Percentiles rank a stretch among this genome's conserved stretches.
phyloP scores from a whole-genome alignment of 345 rosid genomes.

The Salix exigua region DNA sequence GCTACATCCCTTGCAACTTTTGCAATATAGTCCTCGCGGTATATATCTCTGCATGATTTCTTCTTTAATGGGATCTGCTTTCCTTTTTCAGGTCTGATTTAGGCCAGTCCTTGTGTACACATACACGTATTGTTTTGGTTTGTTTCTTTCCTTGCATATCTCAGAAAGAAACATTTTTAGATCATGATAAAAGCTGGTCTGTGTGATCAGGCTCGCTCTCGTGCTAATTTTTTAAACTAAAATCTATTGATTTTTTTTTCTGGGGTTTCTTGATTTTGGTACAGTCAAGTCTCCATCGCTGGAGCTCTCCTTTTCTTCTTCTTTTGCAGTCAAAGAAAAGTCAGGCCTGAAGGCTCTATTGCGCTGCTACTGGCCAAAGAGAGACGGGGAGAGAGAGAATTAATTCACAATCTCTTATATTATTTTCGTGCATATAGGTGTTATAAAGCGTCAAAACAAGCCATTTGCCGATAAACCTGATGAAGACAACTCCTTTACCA shows the following conservation, averaged over 20 bases:
- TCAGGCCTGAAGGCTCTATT: conserved; percentile 22
- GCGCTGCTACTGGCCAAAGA: conserved; percentile 16
- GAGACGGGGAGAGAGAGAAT: conserved; percentile 5
- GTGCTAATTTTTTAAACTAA: conserved; percentile 5
- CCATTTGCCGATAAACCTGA: conserved; percentile 20
- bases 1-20: conserved; percentile 99
- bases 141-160: conserved; percentile 10
- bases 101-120: background rate
- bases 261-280: conserved; percentile 27
- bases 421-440: conserved; percentile 1
- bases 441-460: conserved; percentile 23
- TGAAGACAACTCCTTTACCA: conserved; percentile 29
- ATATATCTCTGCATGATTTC: conserved; percentile 14
- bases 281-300: conserved; percentile 54
- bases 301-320: conserved; percentile 30
- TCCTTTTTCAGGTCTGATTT: background rate
- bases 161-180: conserved; percentile 23
- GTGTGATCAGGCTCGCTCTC: conserved; percentile 13
- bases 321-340: conserved; percentile 50
- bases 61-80: conserved; percentile 33
- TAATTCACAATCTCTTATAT: background rate
- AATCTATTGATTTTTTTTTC: conserved; percentile 15
- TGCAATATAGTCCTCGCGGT: conserved; percentile 99
- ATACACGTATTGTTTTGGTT: background rate
- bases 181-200: conserved; percentile 30